Evolutionary conservation across 176 grass and related monocot species (phyloP), one percentile per base, ranked within the genome.

Genomic region (Cymbopogon citratus): DNA sequence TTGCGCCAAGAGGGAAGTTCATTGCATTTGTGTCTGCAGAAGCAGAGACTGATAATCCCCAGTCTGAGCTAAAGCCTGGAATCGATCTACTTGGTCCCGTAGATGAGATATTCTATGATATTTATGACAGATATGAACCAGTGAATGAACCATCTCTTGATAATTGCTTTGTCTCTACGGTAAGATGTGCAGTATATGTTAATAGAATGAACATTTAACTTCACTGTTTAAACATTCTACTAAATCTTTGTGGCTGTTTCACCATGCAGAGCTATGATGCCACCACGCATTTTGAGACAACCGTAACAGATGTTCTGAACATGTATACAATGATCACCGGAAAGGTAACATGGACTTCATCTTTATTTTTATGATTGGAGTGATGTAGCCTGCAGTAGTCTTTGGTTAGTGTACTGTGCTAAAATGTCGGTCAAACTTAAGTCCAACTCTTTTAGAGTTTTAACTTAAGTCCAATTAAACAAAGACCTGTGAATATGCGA

Each of bases 201-300:
- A 54, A 57, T n/a, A 56, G 73, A 63, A 73, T 65, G 41, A 77
- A 40, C 38, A 65, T 67, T 73, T 25, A 19, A 48, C 73, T 81
- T 61, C 12, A n/a, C 0, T 73, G 48, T 28, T 29, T 66, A 31
- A 27, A 63, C 11, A 80, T 52, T 26, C 31, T 57, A 54, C 33
- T 38, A 71, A 46, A 90, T 85, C 29, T 44, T 75, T 71, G 49
- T 77, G 31, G 40, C 51, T 66, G 65, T 71, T 89, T 76, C 81
- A 82, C 56, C 19, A 9, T 87, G 40, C 78, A 97, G 94, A 97
- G 92, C 85, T 94, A 94, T 80, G 94, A 97, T 91, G 94, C 90
- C 72, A 92, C 94, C 67, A 94, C 94, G 15, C 92, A 97, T 92
- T 97, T 97, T 85, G 94, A 97, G 73, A 92, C 90, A 61, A 97